Base-by-base conservation (phyloP, 768 basidiomycete species). In the Phylloporus scabripes region DNA sequence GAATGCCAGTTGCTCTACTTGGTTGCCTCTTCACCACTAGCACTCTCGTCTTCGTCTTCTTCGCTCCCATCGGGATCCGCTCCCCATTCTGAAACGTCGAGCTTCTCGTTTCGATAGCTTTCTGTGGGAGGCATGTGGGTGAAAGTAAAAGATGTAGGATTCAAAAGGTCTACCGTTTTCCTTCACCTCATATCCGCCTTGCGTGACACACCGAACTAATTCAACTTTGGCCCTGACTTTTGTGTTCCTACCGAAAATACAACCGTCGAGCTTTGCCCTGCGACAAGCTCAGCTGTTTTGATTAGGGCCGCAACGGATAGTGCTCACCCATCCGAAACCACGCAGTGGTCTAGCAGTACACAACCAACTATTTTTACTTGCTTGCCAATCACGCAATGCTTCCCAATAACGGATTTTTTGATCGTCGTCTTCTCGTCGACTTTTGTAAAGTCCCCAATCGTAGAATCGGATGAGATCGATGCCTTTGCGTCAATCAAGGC, bases 301-400 rank as follows among this genome's bases (percentile, higher is more conserved):
- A 21, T 12, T 26, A 44, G 28, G 20, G 34, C 15, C 12, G 7
- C 2, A 10, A 9, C 31, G 7, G 10, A 29, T 8, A 8, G 7
- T 10, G 17, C 57, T 52, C 54, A 92, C 93, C 92, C 91, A 50
- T 95, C 92, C 37, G 79, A 87, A 11, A 97, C 71, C 4, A 88
- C 77, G 58, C 92, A 94, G 59, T 95, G 92, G 61, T 96, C 94
- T 55, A 93, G 74, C 20, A 97, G 64, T 7, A 95, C 78, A 56
- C 87, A 93, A 10, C 88, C 87, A 2, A 74, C 75, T 41, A 97
- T 81, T 65, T 82, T 89, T n/a, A 79, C 86, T 74, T 85, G 85
- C 64, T 81, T 85, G 3, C 91, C 91, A 46, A 94, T 85, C 14
- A 82, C 70, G 56, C 91, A 93, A 62, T 94, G 92, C 50, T 83